These are phyloP conservation scores for Colletotrichum cereale DNA, from an alignment of 2,329 filamentous ascomycete genomes.

Conservation along the genomic window DNA sequence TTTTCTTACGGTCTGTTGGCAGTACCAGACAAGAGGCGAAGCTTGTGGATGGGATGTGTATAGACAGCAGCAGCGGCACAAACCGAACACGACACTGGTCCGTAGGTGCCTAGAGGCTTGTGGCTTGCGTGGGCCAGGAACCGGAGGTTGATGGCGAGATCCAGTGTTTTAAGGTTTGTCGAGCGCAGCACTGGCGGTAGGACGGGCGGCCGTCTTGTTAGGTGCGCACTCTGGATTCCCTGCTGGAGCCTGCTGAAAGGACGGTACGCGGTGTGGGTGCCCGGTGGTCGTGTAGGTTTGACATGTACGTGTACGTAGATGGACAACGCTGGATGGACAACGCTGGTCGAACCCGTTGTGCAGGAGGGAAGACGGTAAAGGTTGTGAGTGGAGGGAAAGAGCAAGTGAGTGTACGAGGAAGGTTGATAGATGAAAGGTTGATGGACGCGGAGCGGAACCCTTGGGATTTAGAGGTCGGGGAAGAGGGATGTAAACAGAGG, in stretches of 20 bases:
- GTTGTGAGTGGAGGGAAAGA: neutral
- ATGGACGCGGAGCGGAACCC: constrained; percentile 19
- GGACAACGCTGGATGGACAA: neutral
- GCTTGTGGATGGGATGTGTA: constrained; percentile 13
- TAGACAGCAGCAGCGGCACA: constrained; percentile 8
- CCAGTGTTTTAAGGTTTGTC: constrained; percentile 36
- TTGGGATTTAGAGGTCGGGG: constrained; percentile 10
- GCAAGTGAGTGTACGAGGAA: constrained; percentile 1
- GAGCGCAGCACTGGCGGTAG: constrained; percentile 27
- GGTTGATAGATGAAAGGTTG: constrained; percentile 8
- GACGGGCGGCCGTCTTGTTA: neutral
- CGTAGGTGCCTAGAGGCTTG: constrained; percentile 19
- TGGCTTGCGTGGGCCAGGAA: constrained; percentile 33
- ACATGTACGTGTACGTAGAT: neutral
- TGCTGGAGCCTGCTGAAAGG: constrained; percentile 1
- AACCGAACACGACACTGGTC: neutral
- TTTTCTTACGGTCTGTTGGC: neutral
- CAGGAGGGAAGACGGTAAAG: neutral
- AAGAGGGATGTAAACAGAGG: constrained; percentile 9
- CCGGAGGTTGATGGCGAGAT: constrained; percentile 15
- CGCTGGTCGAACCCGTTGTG: neutral
- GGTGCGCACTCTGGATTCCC: neutral
- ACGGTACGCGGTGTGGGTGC: constrained; percentile 5
- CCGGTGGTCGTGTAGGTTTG: neutral
- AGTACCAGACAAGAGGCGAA: neutral